Evolutionary conservation across 257 asterid species (phyloP).

Genomic region (Anisodus tanguticus): DNA sequence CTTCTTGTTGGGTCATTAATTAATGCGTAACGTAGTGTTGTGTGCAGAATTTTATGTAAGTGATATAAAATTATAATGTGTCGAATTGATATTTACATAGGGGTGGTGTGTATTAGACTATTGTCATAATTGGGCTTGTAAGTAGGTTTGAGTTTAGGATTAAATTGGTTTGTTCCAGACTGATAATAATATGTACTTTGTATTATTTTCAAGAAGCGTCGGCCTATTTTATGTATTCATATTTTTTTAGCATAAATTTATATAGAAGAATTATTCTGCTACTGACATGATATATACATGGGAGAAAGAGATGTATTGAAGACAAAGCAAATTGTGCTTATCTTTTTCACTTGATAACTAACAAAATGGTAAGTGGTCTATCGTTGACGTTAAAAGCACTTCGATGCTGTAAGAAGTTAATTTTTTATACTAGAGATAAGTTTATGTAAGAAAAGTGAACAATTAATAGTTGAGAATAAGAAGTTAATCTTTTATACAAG

Average conservation of each 20-base stretch:
- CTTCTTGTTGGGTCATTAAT: slow-evolving; percentile 54
- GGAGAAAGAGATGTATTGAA: too few relatives aligned
- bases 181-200: background rate
- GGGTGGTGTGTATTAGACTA: background rate
- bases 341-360: too few relatives aligned
- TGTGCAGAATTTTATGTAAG: background rate
- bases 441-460: too few relatives aligned
- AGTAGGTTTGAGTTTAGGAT: background rate
- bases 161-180: background rate
- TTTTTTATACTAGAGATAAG: too few relatives aligned
- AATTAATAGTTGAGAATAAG: background rate
- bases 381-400: too few relatives aligned
- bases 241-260: background rate
- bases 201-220: background rate
- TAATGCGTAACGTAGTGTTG: background rate
- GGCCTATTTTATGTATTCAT: background rate
- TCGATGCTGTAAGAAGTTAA: background rate
- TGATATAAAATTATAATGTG: background rate
- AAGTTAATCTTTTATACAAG: background rate
- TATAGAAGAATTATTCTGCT: too few relatives aligned
- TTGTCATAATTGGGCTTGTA: background rate
- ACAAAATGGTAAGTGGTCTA: too few relatives aligned
- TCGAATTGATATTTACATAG: background rate
- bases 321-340: too few relatives aligned
- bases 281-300: too few relatives aligned